Base-by-base conservation (phyloP, 306 rosid genomes). In the Vachellia pachyceras region DNA sequence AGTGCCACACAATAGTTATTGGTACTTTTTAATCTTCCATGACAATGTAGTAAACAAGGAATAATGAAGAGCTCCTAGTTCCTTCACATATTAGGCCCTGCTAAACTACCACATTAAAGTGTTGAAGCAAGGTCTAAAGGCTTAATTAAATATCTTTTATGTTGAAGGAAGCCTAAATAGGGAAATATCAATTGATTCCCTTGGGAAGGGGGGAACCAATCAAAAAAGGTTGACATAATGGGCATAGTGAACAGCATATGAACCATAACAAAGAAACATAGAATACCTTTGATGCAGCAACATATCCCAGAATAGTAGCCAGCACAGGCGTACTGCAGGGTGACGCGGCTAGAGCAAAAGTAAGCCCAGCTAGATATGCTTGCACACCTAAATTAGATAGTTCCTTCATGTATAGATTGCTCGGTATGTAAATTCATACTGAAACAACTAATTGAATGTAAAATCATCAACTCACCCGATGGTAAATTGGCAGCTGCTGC, bases 261-360 rank as follows among this genome's bases (percentile, higher is more conserved):
- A 69, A 44, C 2, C 5, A 42, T 20, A 22, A 12, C 54, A 20
- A 41, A 50, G 10, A 11, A 83, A 77, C 18, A 40, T 1, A 63
- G 54, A 66, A 69, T 89, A 93, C 99, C 99, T 95, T 95, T 70
- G 99, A 95, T 65, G 97, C 83, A 50, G 99, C 99, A 55, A 95
- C 99, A 87, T 93, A 95, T 77, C 93, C 97, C 44, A 95, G 84
- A 73, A 95, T 80, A 66, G 93, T 86, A 46, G 97, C 99, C 74
- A 95, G 86, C 77, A 95, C 97, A 47, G 97, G 97, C 13, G 97
- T 95, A 82, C 97, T 93, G 82, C 98, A 95, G 66, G 97, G 98
- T 37, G 98, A 95, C 85, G 98, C 97, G 67, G 97, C 98, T 85
- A 92, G 87, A 65, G 97, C 98, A 87, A 95, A 95, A 36, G 98